Base-by-base conservation (phyloP, 73 alveolate species). In the Paramecium primaurelia region DNA sequence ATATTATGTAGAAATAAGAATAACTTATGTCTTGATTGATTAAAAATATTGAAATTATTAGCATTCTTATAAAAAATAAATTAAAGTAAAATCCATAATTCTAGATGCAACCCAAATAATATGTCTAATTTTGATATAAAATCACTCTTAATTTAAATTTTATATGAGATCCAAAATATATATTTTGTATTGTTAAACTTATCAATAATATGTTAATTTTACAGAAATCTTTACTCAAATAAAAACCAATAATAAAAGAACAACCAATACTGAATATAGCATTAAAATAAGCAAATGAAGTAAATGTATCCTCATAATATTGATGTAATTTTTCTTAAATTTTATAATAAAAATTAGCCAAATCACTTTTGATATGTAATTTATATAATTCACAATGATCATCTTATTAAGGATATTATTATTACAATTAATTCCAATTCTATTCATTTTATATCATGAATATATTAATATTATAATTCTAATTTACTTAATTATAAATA, bases 81-180 rank as follows among this genome's bases (percentile, higher is more conserved):
- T 77, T 44, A 51, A 80, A 49, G 58, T 45, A 80, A 77, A 80
- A 80, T 44, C 91, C 91, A 80, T 80, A 45, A 32, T 77, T 77
- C 25, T 80, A 80, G 47, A 58, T 77, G 77, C 91, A 80, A 2
- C 91, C 28, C 58, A 80, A 51, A 32, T 77, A 77, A 80, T 80
- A 40, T 25, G 47, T 49, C 58, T 80, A 36, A 80, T 80, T 45
- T 51, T 45, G 20, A 44, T 44, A 80, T 28, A 80, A 45, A 42
- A 0, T 18, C 45, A 80, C 91, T 80, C 91, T 9, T 8, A 80
- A 47, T 45, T 77, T 77, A 28, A 80, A 54, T 80, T 80, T 80
- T 18, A 80, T 18, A 26, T 45, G 77, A 20, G 91, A 45, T 45
- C 91, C 58, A 6, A 80, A 26, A 14, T 80, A 44, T 40, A 45